Percentiles rank a stretch among this genome's conserved stretches.
Conservation (phyloP, 2,329 filamentous ascomycete species). For the Fusarium sp. region DNA sequence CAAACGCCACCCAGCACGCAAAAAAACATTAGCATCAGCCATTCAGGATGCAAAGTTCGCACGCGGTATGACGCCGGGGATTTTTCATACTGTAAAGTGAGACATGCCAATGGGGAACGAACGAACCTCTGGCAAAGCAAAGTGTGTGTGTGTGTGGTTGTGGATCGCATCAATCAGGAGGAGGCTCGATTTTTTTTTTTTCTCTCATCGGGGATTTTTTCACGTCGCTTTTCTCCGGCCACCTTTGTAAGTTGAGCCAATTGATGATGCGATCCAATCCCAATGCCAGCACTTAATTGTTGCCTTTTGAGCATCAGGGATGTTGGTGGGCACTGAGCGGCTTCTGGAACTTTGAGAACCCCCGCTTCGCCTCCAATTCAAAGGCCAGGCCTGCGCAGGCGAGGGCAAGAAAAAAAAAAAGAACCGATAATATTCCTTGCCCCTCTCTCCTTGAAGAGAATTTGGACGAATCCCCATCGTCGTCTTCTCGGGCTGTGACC, state of each 20-base stretch:
- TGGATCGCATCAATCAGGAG: constrained; percentile 17
- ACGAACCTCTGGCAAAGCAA: constrained; percentile 21
- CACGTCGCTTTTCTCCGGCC: not conserved
- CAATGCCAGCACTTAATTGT: constrained; percentile 3
- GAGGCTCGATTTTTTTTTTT: constrained; percentile 31
- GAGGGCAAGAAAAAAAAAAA: constrained; percentile 25
- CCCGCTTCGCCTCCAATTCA: constrained; percentile 25
- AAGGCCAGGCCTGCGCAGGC: not conserved
- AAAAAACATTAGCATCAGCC: not conserved
- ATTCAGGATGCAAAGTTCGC: constrained; percentile 2
- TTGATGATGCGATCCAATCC: constrained; percentile 6
- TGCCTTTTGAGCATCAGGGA: constrained; percentile 13
- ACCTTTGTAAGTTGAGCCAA: not conserved
- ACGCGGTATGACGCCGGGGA: constrained; percentile 1
- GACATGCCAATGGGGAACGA: constrained; percentile 23
- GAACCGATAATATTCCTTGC: constrained; percentile 30
- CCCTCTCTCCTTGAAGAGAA: constrained; percentile 15
- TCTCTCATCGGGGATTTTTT: constrained; percentile 2
- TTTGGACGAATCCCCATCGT: constrained; percentile 17
- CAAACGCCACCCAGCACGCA: constrained; percentile 31
- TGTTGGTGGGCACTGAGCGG: constrained; percentile 15
- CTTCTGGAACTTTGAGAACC: constrained; percentile 38
- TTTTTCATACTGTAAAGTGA: constrained; percentile 9
- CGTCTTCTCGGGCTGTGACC: constrained; percentile 7
- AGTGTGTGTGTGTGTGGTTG: constrained; percentile 6